These are phyloP conservation scores for Pythium coloratum DNA, from an alignment of 352 stramenopile species.

Conservation along the genomic window DNA sequence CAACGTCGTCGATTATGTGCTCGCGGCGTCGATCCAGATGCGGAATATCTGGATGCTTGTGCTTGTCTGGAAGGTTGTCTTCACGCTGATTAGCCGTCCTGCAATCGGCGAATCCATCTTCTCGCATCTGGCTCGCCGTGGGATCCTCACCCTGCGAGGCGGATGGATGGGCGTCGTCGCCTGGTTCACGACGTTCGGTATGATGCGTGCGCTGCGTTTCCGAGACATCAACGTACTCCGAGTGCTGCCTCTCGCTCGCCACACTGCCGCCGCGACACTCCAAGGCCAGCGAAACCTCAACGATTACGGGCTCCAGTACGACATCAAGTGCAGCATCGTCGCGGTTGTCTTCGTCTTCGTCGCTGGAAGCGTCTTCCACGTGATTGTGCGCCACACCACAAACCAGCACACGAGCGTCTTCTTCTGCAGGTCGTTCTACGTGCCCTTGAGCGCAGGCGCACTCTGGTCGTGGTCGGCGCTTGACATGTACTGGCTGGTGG, in stretches of 20 bases:
- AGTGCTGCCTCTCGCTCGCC: slow-evolving; percentile 2
- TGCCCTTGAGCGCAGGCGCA: slow-evolving; percentile 27
- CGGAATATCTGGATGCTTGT: slow-evolving; percentile 38
- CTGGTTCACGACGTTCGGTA: slow-evolving; percentile 19
- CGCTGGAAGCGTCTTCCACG: neutral
- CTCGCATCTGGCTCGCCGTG: neutral
- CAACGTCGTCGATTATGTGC: slow-evolving; percentile 21
- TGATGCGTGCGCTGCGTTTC: slow-evolving; percentile 10
- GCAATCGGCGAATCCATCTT: too few relatives aligned
- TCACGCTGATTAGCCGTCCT: neutral
- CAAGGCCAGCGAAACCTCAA: neutral
- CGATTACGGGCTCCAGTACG: slow-evolving; percentile 14
- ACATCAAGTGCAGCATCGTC: slow-evolving; percentile 10
- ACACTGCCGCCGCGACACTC: neutral
- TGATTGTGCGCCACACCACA: neutral
- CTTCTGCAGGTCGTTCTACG: slow-evolving; percentile 19
- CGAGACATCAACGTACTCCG: slow-evolving; percentile 13
- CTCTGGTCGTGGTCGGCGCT: slow-evolving; percentile 23
- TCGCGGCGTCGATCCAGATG: slow-evolving; percentile 34
- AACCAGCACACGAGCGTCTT: slow-evolving; percentile 1
- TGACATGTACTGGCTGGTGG: slow-evolving; percentile 9
- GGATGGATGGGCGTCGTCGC: slow-evolving; percentile 13
- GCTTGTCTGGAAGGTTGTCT: slow-evolving; percentile 21
- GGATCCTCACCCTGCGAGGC: slow-evolving; percentile 17
- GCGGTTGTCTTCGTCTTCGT: neutral